phyloP scores from a whole-genome alignment of 495 filamentous ascomycete genomes.

The Penicillium longicatenatum region DNA sequence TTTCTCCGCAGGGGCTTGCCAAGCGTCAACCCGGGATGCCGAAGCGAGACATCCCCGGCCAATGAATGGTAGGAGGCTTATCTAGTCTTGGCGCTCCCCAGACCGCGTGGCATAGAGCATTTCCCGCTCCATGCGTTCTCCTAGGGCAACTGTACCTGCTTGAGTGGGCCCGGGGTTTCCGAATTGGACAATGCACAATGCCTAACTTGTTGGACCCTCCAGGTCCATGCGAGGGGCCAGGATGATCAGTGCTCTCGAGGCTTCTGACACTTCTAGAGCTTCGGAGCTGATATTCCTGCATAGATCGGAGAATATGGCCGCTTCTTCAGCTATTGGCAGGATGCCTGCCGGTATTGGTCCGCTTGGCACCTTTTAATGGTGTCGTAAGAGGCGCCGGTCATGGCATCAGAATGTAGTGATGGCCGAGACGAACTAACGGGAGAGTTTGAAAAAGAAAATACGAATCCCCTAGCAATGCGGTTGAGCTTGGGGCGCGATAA shows the following conservation, averaged over 20 bases:
- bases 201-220: neutral
- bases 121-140: constrained; percentile 22
- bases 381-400: neutral
- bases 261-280: neutral
- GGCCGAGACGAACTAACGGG: neutral
- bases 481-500: constrained; percentile 3
- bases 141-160: constrained; percentile 8
- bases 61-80: constrained; percentile 33
- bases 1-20: constrained; percentile 3
- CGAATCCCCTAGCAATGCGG: neutral
- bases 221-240: constrained; percentile 9
- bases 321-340: neutral
- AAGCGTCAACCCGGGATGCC: constrained; percentile 28
- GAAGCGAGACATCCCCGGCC: constrained; percentile 20
- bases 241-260: constrained; percentile 6
- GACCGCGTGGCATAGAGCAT: constrained; percentile 15
- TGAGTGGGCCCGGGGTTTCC: constrained; percentile 11
- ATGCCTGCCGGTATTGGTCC: neutral
- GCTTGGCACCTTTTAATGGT: neutral
- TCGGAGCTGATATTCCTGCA: neutral
- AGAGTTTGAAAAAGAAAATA: neutral
- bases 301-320: neutral
- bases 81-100: constrained; percentile 21
- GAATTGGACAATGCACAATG: neutral
- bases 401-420: neutral